A percentile compares a stretch with the other conserved stretches of the same genome.
Evolutionary conservation across 495 filamentous ascomycete species (phyloP).

Genomic region (Penicillium canescens): DNA sequence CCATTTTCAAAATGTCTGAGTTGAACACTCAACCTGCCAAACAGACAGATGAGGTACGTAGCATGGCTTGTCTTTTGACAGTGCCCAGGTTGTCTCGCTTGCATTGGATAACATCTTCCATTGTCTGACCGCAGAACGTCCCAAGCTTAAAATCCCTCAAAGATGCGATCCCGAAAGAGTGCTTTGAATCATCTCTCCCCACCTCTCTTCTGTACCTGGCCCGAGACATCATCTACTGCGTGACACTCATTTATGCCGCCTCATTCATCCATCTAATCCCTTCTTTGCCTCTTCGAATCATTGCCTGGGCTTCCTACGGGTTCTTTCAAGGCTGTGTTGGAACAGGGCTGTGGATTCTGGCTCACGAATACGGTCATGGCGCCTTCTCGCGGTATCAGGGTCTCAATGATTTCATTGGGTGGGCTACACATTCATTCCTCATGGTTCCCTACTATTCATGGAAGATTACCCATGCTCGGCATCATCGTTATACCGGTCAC

Average conservation of each 20-base stretch:
- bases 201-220: conserved; percentile 18
- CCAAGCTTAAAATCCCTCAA: conserved; percentile 6
- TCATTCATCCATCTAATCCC: conserved; percentile 26
- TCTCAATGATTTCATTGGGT: conserved; percentile 68
- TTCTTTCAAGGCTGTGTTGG: conserved; percentile 30
- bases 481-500: conserved; percentile 66
- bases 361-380: conserved; percentile 48
- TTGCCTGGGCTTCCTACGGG: conserved; percentile 21
- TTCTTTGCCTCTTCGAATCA: conserved; percentile 15
- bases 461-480: conserved; percentile 72
- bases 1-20: background rate
- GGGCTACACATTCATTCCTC: conserved; percentile 63
- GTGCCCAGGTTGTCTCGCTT: no score
- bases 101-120: no score
- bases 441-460: conserved; percentile 75
- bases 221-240: conserved; percentile 21
- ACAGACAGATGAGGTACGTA: background rate
- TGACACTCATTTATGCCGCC: conserved; percentile 20
- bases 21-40: conserved; percentile 4
- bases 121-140: background rate
- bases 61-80: no score
- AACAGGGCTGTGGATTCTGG: conserved; percentile 29
- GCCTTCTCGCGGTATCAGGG: conserved; percentile 63
- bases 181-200: conserved; percentile 26
- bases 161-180: conserved; percentile 24